These are phyloP conservation scores for Trichoderma virens DNA, from an alignment of 495 filamentous ascomycete genomes.

Conservation along the genomic window DNA sequence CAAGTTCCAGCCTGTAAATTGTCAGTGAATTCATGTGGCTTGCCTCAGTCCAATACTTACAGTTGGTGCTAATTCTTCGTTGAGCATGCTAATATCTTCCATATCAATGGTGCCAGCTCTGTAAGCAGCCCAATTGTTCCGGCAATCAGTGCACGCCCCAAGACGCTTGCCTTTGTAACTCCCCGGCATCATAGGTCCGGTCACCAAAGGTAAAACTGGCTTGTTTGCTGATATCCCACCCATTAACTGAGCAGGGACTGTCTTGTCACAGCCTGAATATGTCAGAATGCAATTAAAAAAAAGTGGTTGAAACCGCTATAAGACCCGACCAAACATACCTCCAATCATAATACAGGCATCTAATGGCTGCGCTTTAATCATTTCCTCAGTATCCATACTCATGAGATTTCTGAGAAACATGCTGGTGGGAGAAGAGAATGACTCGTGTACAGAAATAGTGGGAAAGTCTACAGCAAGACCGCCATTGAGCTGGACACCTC, in stretches of 20 bases:
- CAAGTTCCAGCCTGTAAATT: constrained; percentile 41
- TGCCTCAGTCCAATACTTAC: constrained; percentile 15
- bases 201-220: constrained; percentile 53
- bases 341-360: constrained; percentile 59
- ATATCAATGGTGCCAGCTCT: constrained; percentile 53
- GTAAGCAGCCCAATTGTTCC: constrained; percentile 60
- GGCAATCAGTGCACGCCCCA: constrained; percentile 62
- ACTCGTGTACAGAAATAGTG: constrained; percentile 58
- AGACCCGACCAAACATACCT: constrained; percentile 15
- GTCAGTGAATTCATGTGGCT: background rate
- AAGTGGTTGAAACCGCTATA: background rate
- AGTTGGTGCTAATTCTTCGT: constrained; percentile 59
- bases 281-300: background rate
- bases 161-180: constrained; percentile 49
- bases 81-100: constrained; percentile 57
- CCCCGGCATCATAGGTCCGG: constrained; percentile 62
- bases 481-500: constrained; percentile 53
- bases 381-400: constrained; percentile 69
- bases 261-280: constrained; percentile 51
- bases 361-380: constrained; percentile 57
- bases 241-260: constrained; percentile 62
- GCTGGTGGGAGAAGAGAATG: constrained; percentile 56
- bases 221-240: constrained; percentile 64
- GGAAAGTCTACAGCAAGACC: constrained; percentile 59
- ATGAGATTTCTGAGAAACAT: constrained; percentile 63